Evolutionary conservation across 2,329 filamentous ascomycete species (phyloP).

Genomic region (Nectriaceae sp.): DNA sequence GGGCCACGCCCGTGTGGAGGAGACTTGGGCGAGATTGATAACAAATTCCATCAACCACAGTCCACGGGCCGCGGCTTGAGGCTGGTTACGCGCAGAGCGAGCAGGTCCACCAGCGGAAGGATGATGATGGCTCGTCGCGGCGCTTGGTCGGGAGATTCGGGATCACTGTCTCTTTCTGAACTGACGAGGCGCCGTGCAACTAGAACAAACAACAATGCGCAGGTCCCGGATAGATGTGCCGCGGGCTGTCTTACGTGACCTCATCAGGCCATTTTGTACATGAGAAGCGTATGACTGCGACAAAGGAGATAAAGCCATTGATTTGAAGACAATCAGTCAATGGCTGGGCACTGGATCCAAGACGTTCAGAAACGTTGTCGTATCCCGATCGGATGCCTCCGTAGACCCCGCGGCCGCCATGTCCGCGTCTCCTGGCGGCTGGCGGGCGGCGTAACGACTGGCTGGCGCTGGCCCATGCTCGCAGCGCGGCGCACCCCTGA

Average conservation of each 20-base stretch:
- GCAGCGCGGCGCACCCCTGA: neutral
- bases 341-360: slow-evolving; percentile 4
- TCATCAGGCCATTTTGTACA: slow-evolving; percentile 18
- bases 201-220: neutral
- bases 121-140: slow-evolving; percentile 20
- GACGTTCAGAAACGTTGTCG: slow-evolving; percentile 5
- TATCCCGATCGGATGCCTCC: slow-evolving; percentile 23
- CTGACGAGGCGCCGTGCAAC: too few species aligned
- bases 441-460: slow-evolving; percentile 23
- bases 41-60: slow-evolving; percentile 31
- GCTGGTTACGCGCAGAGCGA: too few species aligned
- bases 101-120: slow-evolving; percentile 17
- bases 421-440: slow-evolving; percentile 20
- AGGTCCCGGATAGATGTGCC: neutral
- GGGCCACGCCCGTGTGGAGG: too few species aligned
- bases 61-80: slow-evolving; percentile 23
- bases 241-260: slow-evolving; percentile 16
- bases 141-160: too few species aligned
- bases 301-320: slow-evolving; percentile 18
- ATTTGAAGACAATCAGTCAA: neutral
- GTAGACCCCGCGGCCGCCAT: slow-evolving; percentile 8
- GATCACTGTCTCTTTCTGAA: too few species aligned
- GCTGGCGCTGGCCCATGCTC: slow-evolving; percentile 17
- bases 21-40: too few species aligned
- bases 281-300: slow-evolving; percentile 1